These are phyloP conservation scores for Neofusicoccum sp. DNA, from an alignment of 2,329 filamentous ascomycete genomes.

Conservation along the genomic window DNA sequence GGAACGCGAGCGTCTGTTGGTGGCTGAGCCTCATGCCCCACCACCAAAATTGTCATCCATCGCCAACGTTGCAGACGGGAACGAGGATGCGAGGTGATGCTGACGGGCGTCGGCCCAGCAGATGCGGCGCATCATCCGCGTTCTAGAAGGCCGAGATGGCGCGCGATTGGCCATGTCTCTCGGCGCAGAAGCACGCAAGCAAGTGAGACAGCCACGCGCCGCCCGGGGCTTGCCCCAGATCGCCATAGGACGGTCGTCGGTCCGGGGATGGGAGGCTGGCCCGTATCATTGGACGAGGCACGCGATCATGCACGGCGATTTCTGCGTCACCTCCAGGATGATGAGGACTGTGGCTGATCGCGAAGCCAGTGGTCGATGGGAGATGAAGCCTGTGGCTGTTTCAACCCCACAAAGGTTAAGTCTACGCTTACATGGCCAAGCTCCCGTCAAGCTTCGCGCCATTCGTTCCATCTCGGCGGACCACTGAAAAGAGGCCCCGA, in stretches of 20 bases:
- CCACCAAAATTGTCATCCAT: not conserved
- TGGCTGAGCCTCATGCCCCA: slow-evolving; percentile 2
- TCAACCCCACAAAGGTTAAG: slow-evolving; percentile 8
- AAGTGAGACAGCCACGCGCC: not conserved
- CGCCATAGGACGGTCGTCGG: not conserved
- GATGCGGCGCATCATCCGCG: not conserved
- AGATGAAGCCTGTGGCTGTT: not conserved
- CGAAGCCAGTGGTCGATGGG: not conserved
- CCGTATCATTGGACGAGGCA: not conserved
- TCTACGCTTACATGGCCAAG: not conserved
- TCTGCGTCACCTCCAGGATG: no score
- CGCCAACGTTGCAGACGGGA: not conserved
- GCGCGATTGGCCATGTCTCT: not conserved
- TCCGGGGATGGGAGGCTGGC: not conserved
- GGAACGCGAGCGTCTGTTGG: not conserved
- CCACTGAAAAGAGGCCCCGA: no score
- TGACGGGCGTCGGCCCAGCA: not conserved
- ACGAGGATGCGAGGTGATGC: not conserved
- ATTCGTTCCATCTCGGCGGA: no score
- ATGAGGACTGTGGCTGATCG: not conserved
- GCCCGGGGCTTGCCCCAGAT: not conserved
- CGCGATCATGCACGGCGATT: not conserved
- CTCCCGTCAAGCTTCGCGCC: not conserved
- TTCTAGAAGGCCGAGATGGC: not conserved
- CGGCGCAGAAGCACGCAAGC: not conserved